Evolutionary conservation across 1,139 yeast genomes (phyloP), one percentile per base, ranked within the genome.

Genomic region (Yamadazyma taylorii): DNA sequence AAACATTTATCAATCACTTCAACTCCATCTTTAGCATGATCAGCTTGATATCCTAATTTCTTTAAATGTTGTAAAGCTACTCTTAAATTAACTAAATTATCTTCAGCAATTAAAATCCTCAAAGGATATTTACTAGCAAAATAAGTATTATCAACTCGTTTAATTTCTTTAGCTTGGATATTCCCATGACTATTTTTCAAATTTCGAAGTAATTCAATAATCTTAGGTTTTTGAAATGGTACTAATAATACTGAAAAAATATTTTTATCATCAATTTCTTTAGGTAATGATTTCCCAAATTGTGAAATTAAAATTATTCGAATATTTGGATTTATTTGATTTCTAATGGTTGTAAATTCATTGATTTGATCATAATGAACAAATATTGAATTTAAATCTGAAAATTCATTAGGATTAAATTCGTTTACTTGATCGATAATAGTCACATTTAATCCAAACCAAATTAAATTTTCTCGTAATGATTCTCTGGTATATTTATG

Each of bases 11-110:
- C 71, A 13, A 75, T 44, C 3, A 66, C 80, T 41, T 72, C 78
- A 16, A 72, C 69, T 0, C 81, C 81, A 46, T 75, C 79, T 46
- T 73, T 73, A 19, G 81, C 82, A 41, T 75, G 78, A 37, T 74
- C 81, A 0, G 78, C 80, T 2, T 54, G 45, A 49, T 75, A 78
- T 1, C 82, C 81, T 50, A 78, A 56, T 41, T 73, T 68, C 46
- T 70, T 70, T 43, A 79, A 58, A 42, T 75, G 78, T 48, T 72
- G 75, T 19, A 69, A 49, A 0, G 79, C 80, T 21, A 77, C 80
- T 37, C 66, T 63, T 19, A 73, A 67, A 47, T 77, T 76, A 43
- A 76, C 64, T 29, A 69, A 48, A 43, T 76, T 76, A 46, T 76
- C 82, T 48, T 76, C 82, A 0, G 79, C 81, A 9, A 77, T 53